Conservation (phyloP, 768 basidiomycete species). For the Kwoniella mangroviensis region DNA sequence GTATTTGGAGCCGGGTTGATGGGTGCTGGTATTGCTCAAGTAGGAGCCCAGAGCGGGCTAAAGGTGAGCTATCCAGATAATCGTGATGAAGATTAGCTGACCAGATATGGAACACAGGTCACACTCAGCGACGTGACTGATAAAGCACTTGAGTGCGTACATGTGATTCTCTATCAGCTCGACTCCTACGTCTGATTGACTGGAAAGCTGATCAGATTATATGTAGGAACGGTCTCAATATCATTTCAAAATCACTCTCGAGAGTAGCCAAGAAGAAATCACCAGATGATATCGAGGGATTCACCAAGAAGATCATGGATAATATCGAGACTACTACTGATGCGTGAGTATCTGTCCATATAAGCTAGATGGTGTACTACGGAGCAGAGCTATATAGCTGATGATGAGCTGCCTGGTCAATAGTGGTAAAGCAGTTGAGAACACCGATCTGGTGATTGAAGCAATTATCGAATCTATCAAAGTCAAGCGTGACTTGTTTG, state of each 20-base stretch:
- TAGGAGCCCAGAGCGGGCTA: conserved; percentile 59
- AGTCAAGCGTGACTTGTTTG: conserved; percentile 60
- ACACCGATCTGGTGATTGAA: conserved; percentile 60
- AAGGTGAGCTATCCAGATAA: conserved; percentile 44
- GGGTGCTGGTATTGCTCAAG: conserved; percentile 61
- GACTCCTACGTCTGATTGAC: neutral
- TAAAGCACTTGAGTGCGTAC: conserved; percentile 49
- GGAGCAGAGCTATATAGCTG: neutral
- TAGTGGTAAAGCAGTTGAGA: conserved; percentile 54
- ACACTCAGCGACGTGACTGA: conserved; percentile 58
- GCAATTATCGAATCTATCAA: conserved; percentile 61
- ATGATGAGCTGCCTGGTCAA: neutral
- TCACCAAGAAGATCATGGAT: conserved; percentile 51
- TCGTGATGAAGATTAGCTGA: neutral
- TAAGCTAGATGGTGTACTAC: neutral
- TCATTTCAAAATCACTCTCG: conserved; percentile 59
- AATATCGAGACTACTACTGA: conserved; percentile 59
- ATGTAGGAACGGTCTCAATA: conserved; percentile 56
- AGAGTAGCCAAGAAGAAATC: conserved; percentile 58
- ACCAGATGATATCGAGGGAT: conserved; percentile 50
- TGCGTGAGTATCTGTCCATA: conserved; percentile 44
- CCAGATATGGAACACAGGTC: conserved; percentile 42
- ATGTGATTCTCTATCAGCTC: neutral
- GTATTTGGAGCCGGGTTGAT: conserved; percentile 61
- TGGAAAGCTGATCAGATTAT: neutral